A percentile compares a stretch with the other conserved stretches of the same genome.
Conservation (phyloP, 768 basidiomycete species). For the Tulasnella sp. region DNA sequence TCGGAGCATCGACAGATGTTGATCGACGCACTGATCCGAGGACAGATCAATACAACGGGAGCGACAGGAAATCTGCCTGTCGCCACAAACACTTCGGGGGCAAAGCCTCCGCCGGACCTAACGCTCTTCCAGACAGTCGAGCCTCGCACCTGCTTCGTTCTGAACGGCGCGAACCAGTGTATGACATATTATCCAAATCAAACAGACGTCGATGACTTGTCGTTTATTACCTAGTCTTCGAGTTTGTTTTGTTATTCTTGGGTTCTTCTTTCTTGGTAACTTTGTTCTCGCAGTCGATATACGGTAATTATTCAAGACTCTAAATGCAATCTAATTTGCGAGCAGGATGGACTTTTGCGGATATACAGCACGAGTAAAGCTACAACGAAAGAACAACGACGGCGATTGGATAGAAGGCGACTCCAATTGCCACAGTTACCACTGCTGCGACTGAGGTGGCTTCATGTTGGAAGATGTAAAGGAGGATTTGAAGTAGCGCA, state of each 20-base stretch:
- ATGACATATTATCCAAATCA: neutral
- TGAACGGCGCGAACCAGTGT: neutral
- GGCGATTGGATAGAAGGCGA: neutral
- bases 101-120: neutral
- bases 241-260: no score
- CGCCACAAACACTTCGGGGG: neutral
- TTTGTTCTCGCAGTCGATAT: no score
- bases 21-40: neutral
- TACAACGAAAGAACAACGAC: neutral
- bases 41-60: neutral
- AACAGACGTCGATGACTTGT: neutral
- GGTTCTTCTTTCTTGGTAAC: no score
- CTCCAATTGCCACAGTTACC: neutral
- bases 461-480: neutral
- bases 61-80: neutral
- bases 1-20: neutral
- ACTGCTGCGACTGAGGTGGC: neutral
- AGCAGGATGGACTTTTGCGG: no score
- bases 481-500: neutral
- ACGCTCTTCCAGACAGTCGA: neutral
- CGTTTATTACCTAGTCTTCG: neutral
- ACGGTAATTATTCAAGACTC: no score
- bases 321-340: no score
- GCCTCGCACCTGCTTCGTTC: neutral
- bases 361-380: no score